Evolutionary conservation across 768 basidiomycete species (phyloP).

Genomic region (Phlebiopsis flavidoalba): DNA sequence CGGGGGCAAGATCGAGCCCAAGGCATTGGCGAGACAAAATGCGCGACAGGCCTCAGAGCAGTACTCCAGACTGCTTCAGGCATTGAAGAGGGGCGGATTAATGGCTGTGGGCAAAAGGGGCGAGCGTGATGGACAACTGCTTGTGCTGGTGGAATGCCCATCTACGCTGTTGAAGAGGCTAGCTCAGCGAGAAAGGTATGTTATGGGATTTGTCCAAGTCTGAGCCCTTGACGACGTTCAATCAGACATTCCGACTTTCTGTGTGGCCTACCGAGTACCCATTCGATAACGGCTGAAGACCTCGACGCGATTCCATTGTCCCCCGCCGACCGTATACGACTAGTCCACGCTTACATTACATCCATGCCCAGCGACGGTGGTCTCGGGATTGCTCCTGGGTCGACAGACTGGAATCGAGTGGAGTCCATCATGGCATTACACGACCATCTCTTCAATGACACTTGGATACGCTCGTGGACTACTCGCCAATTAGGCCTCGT

Average conservation of each 20-base stretch:
- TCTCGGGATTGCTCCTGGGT: conserved; percentile 71
- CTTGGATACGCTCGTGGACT: conserved; percentile 77
- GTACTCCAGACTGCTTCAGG: conserved; percentile 58
- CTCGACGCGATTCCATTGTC: conserved; percentile 45
- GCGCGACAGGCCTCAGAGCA: conserved; percentile 63
- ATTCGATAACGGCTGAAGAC: conserved; percentile 36
- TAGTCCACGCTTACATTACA: conserved; percentile 68
- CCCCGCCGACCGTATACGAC: conserved; percentile 76
- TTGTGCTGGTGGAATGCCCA: conserved; percentile 74
- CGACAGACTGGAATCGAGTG: conserved; percentile 72
- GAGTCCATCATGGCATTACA: conserved; percentile 82
- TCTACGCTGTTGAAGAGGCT: conserved; percentile 55
- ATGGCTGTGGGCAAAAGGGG: conserved; percentile 72
- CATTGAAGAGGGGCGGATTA: conserved; percentile 58
- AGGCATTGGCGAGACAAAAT: conserved; percentile 58
- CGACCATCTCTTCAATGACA: conserved; percentile 73
- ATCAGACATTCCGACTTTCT: conserved; percentile 71
- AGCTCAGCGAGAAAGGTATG: conserved; percentile 71
- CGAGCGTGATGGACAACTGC: conserved; percentile 67
- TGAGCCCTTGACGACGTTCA: neutral
- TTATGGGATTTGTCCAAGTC: neutral
- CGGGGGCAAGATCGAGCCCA: conserved; percentile 47
- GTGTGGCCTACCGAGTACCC: conserved; percentile 60
- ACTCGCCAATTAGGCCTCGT: conserved; percentile 55
- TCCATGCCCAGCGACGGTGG: conserved; percentile 73